Evolutionary conservation across 768 basidiomycete genomes (phyloP).

Genomic region (Trametes maxima): DNA sequence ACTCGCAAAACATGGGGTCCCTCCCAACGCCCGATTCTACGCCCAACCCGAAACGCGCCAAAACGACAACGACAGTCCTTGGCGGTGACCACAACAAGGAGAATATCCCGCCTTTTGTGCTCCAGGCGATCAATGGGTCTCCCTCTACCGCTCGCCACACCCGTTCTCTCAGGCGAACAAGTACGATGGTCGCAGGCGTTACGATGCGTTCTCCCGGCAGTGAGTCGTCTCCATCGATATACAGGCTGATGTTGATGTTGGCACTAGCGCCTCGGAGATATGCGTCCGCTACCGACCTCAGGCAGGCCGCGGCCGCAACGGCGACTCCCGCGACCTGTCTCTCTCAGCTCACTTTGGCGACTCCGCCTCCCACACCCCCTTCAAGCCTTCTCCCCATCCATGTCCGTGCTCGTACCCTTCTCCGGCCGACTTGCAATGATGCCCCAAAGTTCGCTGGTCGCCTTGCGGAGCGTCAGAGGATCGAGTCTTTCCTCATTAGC

Average conservation of each 20-base stretch:
- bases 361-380: slow-evolving; percentile 66
- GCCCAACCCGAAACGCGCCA: slow-evolving; percentile 66
- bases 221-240: slow-evolving; percentile 35
- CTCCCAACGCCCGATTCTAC: slow-evolving; percentile 64
- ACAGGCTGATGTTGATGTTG: slow-evolving; percentile 8
- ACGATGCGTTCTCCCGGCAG: slow-evolving; percentile 49
- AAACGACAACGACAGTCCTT: slow-evolving; percentile 44
- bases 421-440: slow-evolving; percentile 71
- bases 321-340: slow-evolving; percentile 48
- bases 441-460: slow-evolving; percentile 66
- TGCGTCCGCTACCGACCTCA: slow-evolving; percentile 50
- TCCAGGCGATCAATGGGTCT: slow-evolving; percentile 41
- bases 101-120: slow-evolving; percentile 67
- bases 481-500: slow-evolving; percentile 59
- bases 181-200: slow-evolving; percentile 35
- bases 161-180: slow-evolving; percentile 44
- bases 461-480: slow-evolving; percentile 57
- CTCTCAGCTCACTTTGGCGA: slow-evolving; percentile 48
- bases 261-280: slow-evolving; percentile 45
- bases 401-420: slow-evolving; percentile 64
- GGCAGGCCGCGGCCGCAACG: slow-evolving; percentile 31
- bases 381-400: slow-evolving; percentile 48
- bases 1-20: slow-evolving; percentile 10
- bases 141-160: slow-evolving; percentile 28
- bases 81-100: slow-evolving; percentile 75